These are phyloP conservation scores for Tilletia setariae DNA, from an alignment of 1,284 basidiomycete genomes.

Conservation along the genomic window DNA sequence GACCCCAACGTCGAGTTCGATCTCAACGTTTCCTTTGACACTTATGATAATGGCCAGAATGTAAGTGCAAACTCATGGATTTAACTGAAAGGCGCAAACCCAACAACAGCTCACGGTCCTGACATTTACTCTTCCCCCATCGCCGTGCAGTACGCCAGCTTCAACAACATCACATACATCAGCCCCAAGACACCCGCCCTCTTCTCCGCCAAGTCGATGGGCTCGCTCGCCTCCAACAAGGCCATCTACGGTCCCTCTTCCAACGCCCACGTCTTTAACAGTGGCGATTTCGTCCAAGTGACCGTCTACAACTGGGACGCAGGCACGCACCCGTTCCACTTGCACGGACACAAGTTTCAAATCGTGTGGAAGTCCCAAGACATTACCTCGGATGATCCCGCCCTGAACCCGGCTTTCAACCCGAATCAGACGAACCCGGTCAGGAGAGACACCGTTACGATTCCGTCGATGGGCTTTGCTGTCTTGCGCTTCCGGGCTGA, in stretches of 20 bases:
- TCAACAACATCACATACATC: constrained; percentile 56
- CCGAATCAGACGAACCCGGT: constrained; percentile 78
- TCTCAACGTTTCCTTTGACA: constrained; percentile 58
- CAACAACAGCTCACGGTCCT: background rate
- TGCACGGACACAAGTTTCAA: constrained; percentile 33
- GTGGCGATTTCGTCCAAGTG: constrained; percentile 74
- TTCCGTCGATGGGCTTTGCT: constrained; percentile 64
- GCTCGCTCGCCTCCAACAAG: constrained; percentile 43
- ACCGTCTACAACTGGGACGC: constrained; percentile 75
- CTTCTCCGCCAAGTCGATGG: constrained; percentile 60
- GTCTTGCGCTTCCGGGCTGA: constrained; percentile 71
- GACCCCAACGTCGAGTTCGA: constrained; percentile 53
- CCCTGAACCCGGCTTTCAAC: constrained; percentile 73
- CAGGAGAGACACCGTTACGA: constrained; percentile 66
- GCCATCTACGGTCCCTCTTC: constrained; percentile 24
- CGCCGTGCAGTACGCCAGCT: constrained; percentile 33
- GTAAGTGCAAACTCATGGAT: background rate
- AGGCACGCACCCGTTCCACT: constrained; percentile 65
- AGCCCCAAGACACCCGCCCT: constrained; percentile 24
- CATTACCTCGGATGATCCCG: constrained; percentile 72
- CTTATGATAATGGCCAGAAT: constrained; percentile 54
- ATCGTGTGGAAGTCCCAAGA: constrained; percentile 70
- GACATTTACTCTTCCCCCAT: background rate
- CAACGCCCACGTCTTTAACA: constrained; percentile 68
- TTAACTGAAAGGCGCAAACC: background rate